A percentile compares a stretch with the other conserved stretches of the same genome.
Conservation (phyloP, 2,329 filamentous ascomycete species). For the Lasiodiplodia hormozganensis region DNA sequence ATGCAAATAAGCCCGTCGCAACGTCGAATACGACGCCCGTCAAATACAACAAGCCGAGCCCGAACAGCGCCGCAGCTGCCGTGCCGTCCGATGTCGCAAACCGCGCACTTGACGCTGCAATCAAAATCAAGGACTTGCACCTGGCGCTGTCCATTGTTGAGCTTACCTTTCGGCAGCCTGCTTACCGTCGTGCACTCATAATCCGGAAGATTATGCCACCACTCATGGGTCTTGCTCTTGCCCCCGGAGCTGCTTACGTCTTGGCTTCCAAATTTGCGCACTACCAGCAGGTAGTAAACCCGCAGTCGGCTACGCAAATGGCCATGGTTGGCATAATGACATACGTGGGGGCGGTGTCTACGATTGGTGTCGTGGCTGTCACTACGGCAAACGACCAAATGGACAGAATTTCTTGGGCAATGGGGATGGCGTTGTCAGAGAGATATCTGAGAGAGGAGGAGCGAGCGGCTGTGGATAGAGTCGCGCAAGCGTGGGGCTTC, state of each 20-base stretch:
- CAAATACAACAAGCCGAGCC: slow-evolving; percentile 59
- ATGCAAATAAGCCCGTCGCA: slow-evolving; percentile 81
- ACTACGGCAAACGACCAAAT: slow-evolving; percentile 94
- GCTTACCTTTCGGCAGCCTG: slow-evolving; percentile 69
- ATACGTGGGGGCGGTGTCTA: slow-evolving; percentile 81
- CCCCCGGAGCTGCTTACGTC: slow-evolving; percentile 73
- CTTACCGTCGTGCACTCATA: slow-evolving; percentile 72
- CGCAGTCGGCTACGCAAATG: slow-evolving; percentile 74
- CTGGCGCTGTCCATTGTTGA: slow-evolving; percentile 79
- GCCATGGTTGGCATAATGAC: slow-evolving; percentile 82
- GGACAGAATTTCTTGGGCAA: slow-evolving; percentile 88
- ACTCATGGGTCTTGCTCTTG: slow-evolving; percentile 59
- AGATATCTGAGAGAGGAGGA: slow-evolving; percentile 92
- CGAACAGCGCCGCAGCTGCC: slow-evolving; percentile 64
- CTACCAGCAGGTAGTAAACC: slow-evolving; percentile 79
- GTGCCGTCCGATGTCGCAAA: slow-evolving; percentile 75
- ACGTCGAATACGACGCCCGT: slow-evolving; percentile 62
- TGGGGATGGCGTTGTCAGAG: slow-evolving; percentile 78
- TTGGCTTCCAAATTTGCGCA: slow-evolving; percentile 71
- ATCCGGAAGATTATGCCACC: slow-evolving; percentile 70
- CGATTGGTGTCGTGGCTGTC: slow-evolving; percentile 82
- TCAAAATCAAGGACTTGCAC: slow-evolving; percentile 77
- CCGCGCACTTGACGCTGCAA: slow-evolving; percentile 77
- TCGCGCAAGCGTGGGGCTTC: slow-evolving; percentile 92
- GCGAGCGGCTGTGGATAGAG: slow-evolving; percentile 81